phyloP scores from a whole-genome alignment of 371 early-diverging fungal genomes.

The Lichtheimia corymbifera region DNA sequence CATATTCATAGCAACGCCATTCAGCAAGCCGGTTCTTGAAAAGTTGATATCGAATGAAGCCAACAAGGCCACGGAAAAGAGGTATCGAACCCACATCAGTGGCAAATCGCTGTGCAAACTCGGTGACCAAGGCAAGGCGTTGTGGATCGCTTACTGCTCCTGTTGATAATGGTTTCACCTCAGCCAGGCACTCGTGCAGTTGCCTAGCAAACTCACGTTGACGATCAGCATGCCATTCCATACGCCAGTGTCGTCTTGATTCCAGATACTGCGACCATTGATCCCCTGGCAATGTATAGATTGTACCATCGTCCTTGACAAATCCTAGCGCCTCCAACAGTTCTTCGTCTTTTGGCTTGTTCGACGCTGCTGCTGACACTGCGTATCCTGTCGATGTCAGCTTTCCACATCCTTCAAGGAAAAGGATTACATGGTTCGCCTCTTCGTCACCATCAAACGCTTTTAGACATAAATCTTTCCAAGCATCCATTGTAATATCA shows the following conservation, averaged over 20 bases:
- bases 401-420: slow-evolving; percentile 21
- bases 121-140: slow-evolving; percentile 19
- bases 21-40: slow-evolving; percentile 19
- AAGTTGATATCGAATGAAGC: slow-evolving; percentile 24
- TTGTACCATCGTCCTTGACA: background rate
- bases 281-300: slow-evolving; percentile 9
- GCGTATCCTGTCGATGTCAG: slow-evolving; percentile 6
- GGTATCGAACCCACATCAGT: slow-evolving; percentile 26
- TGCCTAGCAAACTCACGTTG: slow-evolving; percentile 18
- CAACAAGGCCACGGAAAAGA: slow-evolving; percentile 22
- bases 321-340: slow-evolving; percentile 11
- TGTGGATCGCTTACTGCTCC: slow-evolving; percentile 8
- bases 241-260: slow-evolving; percentile 19
- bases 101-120: slow-evolving; percentile 14
- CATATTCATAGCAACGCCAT: slow-evolving; percentile 27
- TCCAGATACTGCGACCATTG: slow-evolving; percentile 8
- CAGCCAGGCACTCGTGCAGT: slow-evolving; percentile 12
- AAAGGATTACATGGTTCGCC: slow-evolving; percentile 28
- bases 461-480: slow-evolving; percentile 19
- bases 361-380: background rate
- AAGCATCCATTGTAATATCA: slow-evolving; percentile 18
- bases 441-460: slow-evolving; percentile 25
- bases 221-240: slow-evolving; percentile 26
- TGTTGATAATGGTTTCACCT: background rate
- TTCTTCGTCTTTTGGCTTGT: background rate